Conservation (phyloP, 2,329 filamentous ascomycete genomes). For the Alternaria novae-zelandiae region DNA sequence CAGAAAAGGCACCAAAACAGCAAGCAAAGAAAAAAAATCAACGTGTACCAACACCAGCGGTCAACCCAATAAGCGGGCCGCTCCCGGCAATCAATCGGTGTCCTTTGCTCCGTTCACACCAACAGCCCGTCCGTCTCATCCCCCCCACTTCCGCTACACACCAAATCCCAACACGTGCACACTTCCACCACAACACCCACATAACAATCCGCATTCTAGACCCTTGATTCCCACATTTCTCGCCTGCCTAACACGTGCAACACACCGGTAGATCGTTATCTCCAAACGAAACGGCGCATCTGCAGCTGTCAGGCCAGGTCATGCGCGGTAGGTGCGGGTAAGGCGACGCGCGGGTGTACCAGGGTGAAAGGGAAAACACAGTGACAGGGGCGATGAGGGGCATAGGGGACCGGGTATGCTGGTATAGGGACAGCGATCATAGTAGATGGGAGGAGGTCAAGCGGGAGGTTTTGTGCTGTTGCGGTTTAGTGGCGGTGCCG, state of each 20-base stretch:
- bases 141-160: not conserved
- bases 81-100: conserved; percentile 3
- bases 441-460: not conserved
- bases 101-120: not conserved
- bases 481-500: not conserved
- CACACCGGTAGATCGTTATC: conserved; percentile 1
- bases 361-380: not conserved
- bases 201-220: not conserved
- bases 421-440: not conserved
- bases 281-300: not conserved
- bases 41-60: conserved; percentile 4
- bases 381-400: not conserved
- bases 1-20: not conserved
- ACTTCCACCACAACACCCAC: not conserved
- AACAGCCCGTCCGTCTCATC: not conserved
- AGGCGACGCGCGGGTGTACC: conserved; percentile 1
- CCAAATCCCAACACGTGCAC: not conserved
- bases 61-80: not conserved
- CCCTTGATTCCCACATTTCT: not conserved
- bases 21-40: not conserved
- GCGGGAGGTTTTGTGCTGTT: not conserved
- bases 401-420: conserved; percentile 6
- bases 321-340: conserved; percentile 17
- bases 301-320: not conserved
- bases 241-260: not conserved